Conservation (phyloP, 2,329 filamentous ascomycete genomes). For the Corniculantispora saksenae region DNA sequence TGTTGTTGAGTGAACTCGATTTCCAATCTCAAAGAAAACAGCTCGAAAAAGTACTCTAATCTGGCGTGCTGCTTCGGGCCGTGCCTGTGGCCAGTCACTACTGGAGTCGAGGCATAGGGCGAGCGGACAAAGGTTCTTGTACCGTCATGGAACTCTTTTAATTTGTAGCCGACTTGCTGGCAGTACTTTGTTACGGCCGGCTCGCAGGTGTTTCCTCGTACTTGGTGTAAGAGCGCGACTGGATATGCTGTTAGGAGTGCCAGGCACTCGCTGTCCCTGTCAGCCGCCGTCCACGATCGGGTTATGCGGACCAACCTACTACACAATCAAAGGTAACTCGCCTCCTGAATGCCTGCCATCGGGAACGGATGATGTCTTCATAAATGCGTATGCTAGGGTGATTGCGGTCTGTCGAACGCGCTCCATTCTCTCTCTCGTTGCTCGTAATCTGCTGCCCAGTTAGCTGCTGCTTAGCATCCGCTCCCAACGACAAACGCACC, state of each 20-base stretch:
- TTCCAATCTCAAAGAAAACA: conserved; percentile 29
- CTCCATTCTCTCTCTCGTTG: conserved; percentile 28
- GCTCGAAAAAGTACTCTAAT: conserved; percentile 30
- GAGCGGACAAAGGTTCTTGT: neutral
- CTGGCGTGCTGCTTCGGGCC: conserved; percentile 6
- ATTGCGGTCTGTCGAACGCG: conserved; percentile 21
- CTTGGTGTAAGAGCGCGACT: conserved; percentile 28
- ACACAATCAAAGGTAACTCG: conserved; percentile 26
- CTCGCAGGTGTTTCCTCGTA: conserved; percentile 28
- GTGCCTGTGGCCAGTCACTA: neutral
- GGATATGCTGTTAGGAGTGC: conserved; percentile 29
- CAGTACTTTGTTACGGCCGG: conserved; percentile 29
- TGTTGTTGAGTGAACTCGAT: conserved; percentile 24
- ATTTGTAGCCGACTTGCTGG: conserved; percentile 21
- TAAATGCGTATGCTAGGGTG: conserved; percentile 26
- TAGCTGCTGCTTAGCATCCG: neutral
- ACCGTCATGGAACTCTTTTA: conserved; percentile 24
- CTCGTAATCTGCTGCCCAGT: conserved; percentile 21
- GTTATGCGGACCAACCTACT: conserved; percentile 22
- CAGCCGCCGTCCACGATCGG: neutral
- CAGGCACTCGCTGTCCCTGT: conserved; percentile 29
- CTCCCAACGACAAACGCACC: conserved; percentile 20
- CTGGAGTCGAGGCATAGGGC: neutral
- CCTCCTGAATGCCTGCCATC: neutral
- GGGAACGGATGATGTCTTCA: conserved; percentile 24